Base-by-base conservation (phyloP, 805 yeast genomes). In the Candida nemodendra region DNA sequence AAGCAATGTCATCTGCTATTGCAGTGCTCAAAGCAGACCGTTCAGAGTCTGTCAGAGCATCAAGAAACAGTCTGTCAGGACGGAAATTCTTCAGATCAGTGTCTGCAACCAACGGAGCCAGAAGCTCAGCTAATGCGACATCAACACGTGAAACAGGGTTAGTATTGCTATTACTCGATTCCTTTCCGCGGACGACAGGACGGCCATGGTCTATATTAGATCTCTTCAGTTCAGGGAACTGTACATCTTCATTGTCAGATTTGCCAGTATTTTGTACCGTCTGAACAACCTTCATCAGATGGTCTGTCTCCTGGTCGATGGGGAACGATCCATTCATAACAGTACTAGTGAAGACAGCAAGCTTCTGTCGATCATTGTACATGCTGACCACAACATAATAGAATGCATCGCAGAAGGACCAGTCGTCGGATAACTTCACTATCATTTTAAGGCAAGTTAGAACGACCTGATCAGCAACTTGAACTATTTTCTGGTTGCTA, bases 381-480 rank as follows among this genome's bases (percentile, higher is more conserved):
- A 38, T 29, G 7, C 29, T 6, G 17, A n/a, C 17, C 6, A 32
- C 28, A n/a, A 22, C 25, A 24, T 30, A 27, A 19, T 34, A 25
- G n/a, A 27, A 22, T 8, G 39, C 31, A 19, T 36, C 4, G 16
- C 34, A 30, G 25, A 36, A 36, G 18, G 18, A 30, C 34, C 34
- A 36, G 16, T 36, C 39, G 18, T 14, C 18, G 16, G 30, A 24
- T 9, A 18, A 17, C 7, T 30, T 16, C 3, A 28, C 18, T 4
- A 36, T 24, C 23, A 36, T 36, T 14, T 36, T 29, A 11, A 36
- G 34, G 15, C 39, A 30, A 18, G 25, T 27, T 5, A 17, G 15
- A 18, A 70, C 41, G 54, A 54, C 33, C 56, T 54, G 18, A 62
- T 57, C 44, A 61, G 58, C 47, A 65, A 70, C 38, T 58, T 57